phyloP scores from a whole-genome alignment of 331 rosid species.

The Erythrophleum ivorense region DNA sequence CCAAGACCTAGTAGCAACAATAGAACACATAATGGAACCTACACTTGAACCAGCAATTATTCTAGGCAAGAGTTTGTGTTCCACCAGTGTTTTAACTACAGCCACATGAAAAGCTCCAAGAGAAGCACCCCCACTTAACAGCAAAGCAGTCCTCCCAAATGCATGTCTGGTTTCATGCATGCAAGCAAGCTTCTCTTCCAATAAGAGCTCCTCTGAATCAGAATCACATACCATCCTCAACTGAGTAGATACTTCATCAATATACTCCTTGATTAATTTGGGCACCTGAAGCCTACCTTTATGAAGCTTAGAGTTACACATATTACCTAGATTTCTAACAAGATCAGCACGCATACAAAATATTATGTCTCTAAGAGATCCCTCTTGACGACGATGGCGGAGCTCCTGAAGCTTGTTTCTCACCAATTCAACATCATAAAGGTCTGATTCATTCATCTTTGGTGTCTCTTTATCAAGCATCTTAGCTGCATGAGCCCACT shows the following conservation, averaged over 20 bases:
- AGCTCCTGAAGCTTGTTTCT: constrained; percentile 85
- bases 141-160: constrained; percentile 93
- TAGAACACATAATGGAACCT: constrained; percentile 88
- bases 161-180: constrained; percentile 97
- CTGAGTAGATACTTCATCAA: constrained; percentile 86
- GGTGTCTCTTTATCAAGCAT: constrained; percentile 96
- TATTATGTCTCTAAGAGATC: constrained; percentile 80
- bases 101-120: constrained; percentile 93
- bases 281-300: constrained; percentile 93
- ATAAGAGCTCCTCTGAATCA: constrained; percentile 78
- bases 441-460: constrained; percentile 74
- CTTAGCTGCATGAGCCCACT: constrained; percentile 99
- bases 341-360: constrained; percentile 97
- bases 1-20: constrained; percentile 97
- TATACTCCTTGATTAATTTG: constrained; percentile 84
- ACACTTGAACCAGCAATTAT: constrained; percentile 97
- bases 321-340: constrained; percentile 86
- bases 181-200: constrained; percentile 86
- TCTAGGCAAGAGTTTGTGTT: constrained; percentile 89
- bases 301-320: constrained; percentile 91
- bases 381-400: constrained; percentile 78
- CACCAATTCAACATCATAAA: constrained; percentile 83
- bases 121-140: constrained; percentile 96
- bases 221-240: constrained; percentile 88
- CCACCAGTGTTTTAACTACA: constrained; percentile 83